phyloP scores from a whole-genome alignment of 805 yeast species.

The Kodamaea leandrae region DNA sequence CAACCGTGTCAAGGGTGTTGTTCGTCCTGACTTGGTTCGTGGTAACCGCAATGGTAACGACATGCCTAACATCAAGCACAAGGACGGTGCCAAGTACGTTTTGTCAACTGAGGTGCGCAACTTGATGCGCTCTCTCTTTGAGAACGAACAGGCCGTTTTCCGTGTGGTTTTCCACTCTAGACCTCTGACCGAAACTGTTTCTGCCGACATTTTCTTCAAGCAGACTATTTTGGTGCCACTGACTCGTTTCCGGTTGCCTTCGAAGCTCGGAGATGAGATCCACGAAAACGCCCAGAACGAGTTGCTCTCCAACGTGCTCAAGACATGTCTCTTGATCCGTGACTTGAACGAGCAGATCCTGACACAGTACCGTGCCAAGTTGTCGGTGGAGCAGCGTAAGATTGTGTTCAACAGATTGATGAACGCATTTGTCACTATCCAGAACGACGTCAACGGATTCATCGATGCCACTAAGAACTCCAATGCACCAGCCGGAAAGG shows the following conservation, averaged over 20 bases:
- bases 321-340: constrained; percentile 76
- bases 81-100: constrained; percentile 78
- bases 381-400: constrained; percentile 63
- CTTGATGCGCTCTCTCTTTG: constrained; percentile 71
- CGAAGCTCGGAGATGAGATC: constrained; percentile 92
- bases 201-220: constrained; percentile 85
- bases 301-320: constrained; percentile 72
- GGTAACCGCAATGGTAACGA: constrained; percentile 20
- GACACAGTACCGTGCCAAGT: constrained; percentile 50
- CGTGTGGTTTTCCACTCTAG: constrained; percentile 78
- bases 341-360: constrained; percentile 86
- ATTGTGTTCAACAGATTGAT: constrained; percentile 81
- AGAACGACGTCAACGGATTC: constrained; percentile 91
- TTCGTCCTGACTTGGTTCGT: constrained; percentile 68
- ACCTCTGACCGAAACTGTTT: constrained; percentile 52
- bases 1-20: constrained; percentile 78
- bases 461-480: constrained; percentile 90
- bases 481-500: constrained; percentile 60
- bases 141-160: constrained; percentile 64
- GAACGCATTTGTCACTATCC: constrained; percentile 93
- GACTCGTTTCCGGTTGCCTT: constrained; percentile 94
- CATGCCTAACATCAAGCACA: constrained; percentile 54
- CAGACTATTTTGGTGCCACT: constrained; percentile 92
- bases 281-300: constrained; percentile 95
- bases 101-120: constrained; percentile 85